Evolutionary conservation across 2,329 filamentous ascomycete species (phyloP).

Genomic region (Exophiala bonariae): DNA sequence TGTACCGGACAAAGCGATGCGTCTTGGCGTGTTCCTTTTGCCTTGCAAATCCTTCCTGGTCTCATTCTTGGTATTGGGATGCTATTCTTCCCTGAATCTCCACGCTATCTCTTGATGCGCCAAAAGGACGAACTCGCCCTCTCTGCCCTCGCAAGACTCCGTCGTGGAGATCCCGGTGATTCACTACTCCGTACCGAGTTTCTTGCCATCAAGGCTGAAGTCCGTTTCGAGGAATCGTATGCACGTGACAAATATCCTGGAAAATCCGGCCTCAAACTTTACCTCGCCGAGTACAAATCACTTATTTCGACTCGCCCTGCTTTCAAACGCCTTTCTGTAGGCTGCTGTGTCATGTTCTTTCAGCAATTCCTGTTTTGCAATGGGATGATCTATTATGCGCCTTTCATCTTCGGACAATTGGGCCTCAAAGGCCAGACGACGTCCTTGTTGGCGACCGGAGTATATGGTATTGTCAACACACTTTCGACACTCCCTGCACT

Average conservation of each 20-base stretch:
- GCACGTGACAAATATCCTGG: slow-evolving; percentile 57
- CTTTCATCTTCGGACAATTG: slow-evolving; percentile 37
- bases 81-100: slow-evolving; percentile 75
- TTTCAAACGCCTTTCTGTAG: slow-evolving; percentile 2
- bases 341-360: slow-evolving; percentile 21
- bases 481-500: slow-evolving; percentile 40
- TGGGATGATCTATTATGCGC: slow-evolving; percentile 20
- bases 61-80: slow-evolving; percentile 68
- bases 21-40: slow-evolving; percentile 73
- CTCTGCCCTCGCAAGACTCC: slow-evolving; percentile 61
- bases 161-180: slow-evolving; percentile 62
- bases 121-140: slow-evolving; percentile 70
- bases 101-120: slow-evolving; percentile 69
- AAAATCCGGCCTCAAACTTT: not conserved
- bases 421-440: slow-evolving; percentile 36
- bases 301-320: slow-evolving; percentile 1
- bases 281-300: not conserved
- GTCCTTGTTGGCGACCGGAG: slow-evolving; percentile 38
- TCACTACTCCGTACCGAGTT: slow-evolving; percentile 73
- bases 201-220: slow-evolving; percentile 77
- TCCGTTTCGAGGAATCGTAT: slow-evolving; percentile 73
- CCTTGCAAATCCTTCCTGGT: slow-evolving; percentile 69
- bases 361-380: slow-evolving; percentile 42
- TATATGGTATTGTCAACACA: slow-evolving; percentile 39
- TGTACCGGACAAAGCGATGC: slow-evolving; percentile 46